These are phyloP conservation scores for Penicillium griseofulvum DNA, from an alignment of 2,329 filamentous ascomycete genomes.

Conservation along the genomic window DNA sequence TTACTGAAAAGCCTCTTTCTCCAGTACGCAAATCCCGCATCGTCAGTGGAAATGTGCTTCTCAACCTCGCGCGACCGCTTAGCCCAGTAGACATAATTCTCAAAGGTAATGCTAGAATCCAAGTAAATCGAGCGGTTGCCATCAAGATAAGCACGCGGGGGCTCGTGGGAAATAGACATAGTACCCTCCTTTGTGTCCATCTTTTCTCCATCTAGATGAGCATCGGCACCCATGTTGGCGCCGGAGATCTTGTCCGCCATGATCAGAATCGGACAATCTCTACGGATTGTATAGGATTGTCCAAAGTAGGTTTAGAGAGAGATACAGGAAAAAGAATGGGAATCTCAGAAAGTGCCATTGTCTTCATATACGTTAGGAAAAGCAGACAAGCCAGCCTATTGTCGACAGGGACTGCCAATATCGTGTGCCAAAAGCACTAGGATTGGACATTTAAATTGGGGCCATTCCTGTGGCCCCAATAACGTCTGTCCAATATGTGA, in stretches of 20 bases:
- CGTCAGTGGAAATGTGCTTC: slow-evolving; percentile 17
- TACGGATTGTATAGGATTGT: neutral
- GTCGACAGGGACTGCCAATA: neutral
- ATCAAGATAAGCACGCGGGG: neutral
- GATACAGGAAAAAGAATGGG: neutral
- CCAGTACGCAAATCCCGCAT: slow-evolving; percentile 8
- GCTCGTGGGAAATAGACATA: neutral
- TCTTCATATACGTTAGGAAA: neutral
- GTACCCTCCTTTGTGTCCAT: slow-evolving; percentile 21
- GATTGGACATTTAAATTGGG: neutral
- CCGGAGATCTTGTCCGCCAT: slow-evolving; percentile 15
- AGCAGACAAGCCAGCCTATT: neutral
- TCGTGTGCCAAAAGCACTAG: neutral
- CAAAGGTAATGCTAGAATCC: slow-evolving; percentile 34
- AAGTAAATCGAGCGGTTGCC: slow-evolving; percentile 8
- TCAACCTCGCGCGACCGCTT: slow-evolving; percentile 35
- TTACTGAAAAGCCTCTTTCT: neutral
- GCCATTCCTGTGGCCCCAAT: neutral
- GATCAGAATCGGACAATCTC: neutral
- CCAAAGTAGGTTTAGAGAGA: neutral
- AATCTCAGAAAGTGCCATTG: too few species aligned
- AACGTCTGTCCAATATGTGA: neutral
- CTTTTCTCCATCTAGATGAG: slow-evolving; percentile 17
- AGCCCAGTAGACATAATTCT: slow-evolving; percentile 39
- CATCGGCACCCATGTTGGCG: slow-evolving; percentile 11